A percentile compares a stretch with the other conserved stretches of the same genome.
Conservation (phyloP, 2,329 filamentous ascomycete species). For the Sclerotinia sclerotiorum region DNA sequence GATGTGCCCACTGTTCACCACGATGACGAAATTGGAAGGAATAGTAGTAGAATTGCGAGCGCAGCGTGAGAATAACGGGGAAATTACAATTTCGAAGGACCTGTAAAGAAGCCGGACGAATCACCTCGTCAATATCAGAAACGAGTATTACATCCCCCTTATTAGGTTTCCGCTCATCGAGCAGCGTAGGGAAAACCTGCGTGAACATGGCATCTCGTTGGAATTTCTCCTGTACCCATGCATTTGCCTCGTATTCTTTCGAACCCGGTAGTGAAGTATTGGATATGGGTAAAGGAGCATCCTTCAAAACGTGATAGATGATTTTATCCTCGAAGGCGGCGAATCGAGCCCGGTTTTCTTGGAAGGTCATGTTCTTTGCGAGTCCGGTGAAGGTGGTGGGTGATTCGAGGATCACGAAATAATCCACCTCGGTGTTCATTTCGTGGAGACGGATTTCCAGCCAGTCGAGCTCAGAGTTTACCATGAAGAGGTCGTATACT, state of each 20-base stretch:
- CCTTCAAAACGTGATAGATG: constrained; percentile 56
- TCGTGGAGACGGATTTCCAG: constrained; percentile 63
- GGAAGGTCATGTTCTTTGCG: constrained; percentile 54
- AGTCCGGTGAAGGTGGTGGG: constrained; percentile 57
- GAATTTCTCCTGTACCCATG: constrained; percentile 53
- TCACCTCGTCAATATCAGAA: constrained; percentile 49
- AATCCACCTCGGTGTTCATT: constrained; percentile 60
- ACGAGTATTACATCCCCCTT: constrained; percentile 46
- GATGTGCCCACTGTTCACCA: constrained; percentile 45
- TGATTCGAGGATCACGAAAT: constrained; percentile 64
- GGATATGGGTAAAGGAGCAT: constrained; percentile 33
- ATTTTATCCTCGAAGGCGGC: constrained; percentile 57
- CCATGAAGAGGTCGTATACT: constrained; percentile 61
- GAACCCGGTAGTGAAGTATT: not conserved
- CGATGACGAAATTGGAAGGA: constrained; percentile 43
- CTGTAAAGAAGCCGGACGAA: constrained; percentile 41
- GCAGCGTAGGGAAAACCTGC: constrained; percentile 48
- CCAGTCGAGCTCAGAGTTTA: constrained; percentile 65
- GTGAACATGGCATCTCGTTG: constrained; percentile 59
- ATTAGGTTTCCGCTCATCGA: constrained; percentile 36
- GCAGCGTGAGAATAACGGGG: constrained; percentile 40
- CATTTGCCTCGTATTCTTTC: constrained; percentile 41
- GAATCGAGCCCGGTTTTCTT: constrained; percentile 53
- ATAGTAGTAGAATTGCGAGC: constrained; percentile 43
- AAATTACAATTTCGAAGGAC: constrained; percentile 43